Evolutionary conservation across 305 asterid species (phyloP).

Genomic region (Petunia hybrid): DNA sequence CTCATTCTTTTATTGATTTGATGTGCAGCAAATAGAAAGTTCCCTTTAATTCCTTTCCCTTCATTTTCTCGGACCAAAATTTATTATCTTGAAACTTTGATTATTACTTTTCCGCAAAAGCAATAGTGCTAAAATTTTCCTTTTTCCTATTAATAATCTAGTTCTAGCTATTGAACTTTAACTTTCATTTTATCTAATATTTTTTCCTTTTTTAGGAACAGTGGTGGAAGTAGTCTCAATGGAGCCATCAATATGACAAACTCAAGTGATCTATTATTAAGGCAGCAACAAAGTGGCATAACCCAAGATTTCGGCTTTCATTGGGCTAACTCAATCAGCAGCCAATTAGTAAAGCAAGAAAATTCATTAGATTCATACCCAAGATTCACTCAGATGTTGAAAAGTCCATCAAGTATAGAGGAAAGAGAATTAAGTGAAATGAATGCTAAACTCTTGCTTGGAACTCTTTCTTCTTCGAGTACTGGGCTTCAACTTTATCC

Average conservation of each 20-base stretch:
- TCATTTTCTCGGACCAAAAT: constrained; percentile 29
- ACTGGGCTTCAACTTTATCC: constrained; percentile 43
- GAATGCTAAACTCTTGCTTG: constrained; percentile 53
- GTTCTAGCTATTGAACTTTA: constrained; percentile 16
- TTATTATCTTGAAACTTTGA: constrained; percentile 26
- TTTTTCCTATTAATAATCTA: neutral
- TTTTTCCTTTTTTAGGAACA: constrained; percentile 44
- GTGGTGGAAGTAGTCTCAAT: constrained; percentile 39
- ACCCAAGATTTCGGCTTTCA: constrained; percentile 57
- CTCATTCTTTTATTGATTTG: constrained; percentile 52
- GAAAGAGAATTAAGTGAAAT: constrained; percentile 43
- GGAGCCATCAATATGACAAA: constrained; percentile 32
- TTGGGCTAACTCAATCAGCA: constrained; percentile 41
- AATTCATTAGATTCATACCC: constrained; percentile 51
- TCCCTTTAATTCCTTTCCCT: constrained; percentile 19
- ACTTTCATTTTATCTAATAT: constrained; percentile 29
- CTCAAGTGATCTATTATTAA: constrained; percentile 44
- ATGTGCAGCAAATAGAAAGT: constrained; percentile 47
- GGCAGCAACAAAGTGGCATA: neutral
- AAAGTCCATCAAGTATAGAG: constrained; percentile 47
- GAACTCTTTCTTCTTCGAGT: constrained; percentile 43
- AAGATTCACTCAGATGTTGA: constrained; percentile 52
- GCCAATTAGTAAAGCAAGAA: constrained; percentile 51
- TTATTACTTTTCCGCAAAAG: constrained; percentile 16
- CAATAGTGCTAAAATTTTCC: constrained; percentile 14